Conservation (phyloP, 257 asterid genomes). For the Solanum bulbocastanum region DNA sequence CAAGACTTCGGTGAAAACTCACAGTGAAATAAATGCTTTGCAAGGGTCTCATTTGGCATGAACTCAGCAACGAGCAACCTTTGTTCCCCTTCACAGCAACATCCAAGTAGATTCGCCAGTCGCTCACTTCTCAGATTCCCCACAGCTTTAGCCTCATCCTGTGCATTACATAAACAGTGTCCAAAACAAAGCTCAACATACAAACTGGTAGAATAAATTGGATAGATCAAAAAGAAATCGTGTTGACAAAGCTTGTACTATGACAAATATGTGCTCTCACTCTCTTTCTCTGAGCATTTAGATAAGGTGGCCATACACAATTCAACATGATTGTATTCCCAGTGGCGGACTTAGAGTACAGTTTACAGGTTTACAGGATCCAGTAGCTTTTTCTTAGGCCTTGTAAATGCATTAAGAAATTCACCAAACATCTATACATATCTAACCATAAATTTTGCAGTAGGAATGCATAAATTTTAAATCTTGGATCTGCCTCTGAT, state of each 20-base stretch:
- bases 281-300: not conserved
- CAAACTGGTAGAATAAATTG: not conserved
- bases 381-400: not conserved
- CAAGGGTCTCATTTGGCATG: constrained; percentile 42
- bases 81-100: constrained; percentile 34
- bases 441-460: not conserved
- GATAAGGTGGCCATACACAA: not conserved
- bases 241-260: not conserved
- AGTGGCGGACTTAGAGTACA: not conserved
- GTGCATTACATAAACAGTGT: not conserved
- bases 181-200: not conserved
- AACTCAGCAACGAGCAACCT: constrained; percentile 42
- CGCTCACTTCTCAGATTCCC: constrained; percentile 37
- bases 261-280: not conserved
- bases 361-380: not conserved
- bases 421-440: not conserved
- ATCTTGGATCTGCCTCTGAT: not conserved
- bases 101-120: constrained; percentile 38
- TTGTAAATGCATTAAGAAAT: not conserved
- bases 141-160: constrained; percentile 39
- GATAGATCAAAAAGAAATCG: not conserved
- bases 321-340: not conserved
- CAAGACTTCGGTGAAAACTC: not conserved
- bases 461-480: not conserved
- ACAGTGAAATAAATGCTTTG: constrained; percentile 47